Conservation (phyloP, 768 basidiomycete species). For the Trametopsis cervina region DNA sequence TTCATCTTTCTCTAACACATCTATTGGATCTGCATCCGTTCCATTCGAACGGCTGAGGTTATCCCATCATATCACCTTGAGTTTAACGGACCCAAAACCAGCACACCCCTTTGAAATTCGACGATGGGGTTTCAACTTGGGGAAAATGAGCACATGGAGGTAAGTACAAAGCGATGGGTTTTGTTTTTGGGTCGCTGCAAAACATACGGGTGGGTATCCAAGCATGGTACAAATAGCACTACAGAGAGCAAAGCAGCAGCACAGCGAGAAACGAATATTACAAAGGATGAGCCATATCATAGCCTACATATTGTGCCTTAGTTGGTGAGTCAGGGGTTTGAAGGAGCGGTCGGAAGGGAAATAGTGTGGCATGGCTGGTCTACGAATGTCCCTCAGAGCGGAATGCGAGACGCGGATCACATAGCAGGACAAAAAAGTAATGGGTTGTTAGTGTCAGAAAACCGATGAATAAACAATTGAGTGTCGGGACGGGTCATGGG, state of each 20-base stretch:
- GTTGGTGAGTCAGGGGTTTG: background rate
- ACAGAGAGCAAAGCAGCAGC: background rate
- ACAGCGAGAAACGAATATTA: background rate
- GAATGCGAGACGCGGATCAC: background rate
- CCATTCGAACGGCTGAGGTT: background rate
- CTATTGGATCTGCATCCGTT: background rate
- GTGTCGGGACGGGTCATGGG: background rate
- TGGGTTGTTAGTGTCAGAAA: background rate
- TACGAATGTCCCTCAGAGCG: background rate
- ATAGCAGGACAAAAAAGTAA: background rate
- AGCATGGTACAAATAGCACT: background rate
- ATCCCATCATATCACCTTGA: no score
- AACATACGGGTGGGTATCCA: background rate
- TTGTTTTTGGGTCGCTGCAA: background rate
- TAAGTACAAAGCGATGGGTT: background rate
- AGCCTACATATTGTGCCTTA: background rate
- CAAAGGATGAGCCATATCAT: background rate
- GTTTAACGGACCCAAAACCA: no score
- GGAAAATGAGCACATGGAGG: no score
- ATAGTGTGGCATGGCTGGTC: background rate
- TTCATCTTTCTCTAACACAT: background rate
- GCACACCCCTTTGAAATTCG: no score
- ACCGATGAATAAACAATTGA: background rate
- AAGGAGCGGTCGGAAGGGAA: background rate
- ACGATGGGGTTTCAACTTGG: no score